Evolutionary conservation across 164 flowering plant species (phyloP).

Genomic region (Magnolia sinica): DNA sequence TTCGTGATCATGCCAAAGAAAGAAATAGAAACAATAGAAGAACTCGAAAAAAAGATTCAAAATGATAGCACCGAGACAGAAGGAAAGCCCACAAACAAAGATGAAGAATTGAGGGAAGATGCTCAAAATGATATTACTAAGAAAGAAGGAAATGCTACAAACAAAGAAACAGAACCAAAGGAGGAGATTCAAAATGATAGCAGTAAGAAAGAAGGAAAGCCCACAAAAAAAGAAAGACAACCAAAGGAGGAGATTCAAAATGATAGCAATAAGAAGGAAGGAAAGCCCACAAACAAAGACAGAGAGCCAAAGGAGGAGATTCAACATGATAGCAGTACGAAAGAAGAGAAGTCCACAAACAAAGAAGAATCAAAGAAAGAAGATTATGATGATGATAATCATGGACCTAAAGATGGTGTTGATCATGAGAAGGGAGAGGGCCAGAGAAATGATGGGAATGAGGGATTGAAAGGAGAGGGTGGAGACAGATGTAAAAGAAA

Average conservation of each 20-base stretch:
- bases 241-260: background rate
- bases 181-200: background rate
- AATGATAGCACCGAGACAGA: background rate
- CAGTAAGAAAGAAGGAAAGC: conserved; percentile 2
- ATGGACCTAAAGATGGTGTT: background rate
- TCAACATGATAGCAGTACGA: background rate
- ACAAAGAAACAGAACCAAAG: background rate
- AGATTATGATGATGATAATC: background rate
- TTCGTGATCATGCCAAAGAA: conserved; percentile 47
- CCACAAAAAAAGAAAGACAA: conserved; percentile 3
- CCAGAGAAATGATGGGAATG: conserved; percentile 4
- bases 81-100: background rate
- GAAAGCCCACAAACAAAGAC: background rate
- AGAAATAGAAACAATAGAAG: conserved; percentile 11
- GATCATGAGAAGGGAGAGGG: background rate
- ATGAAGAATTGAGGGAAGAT: background rate
- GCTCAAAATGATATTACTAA: background rate
- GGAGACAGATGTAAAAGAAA: conserved; percentile 2
- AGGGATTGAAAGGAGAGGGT: conserved; percentile 11
- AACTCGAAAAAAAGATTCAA: background rate
- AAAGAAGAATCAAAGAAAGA: background rate
- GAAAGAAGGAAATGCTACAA: background rate
- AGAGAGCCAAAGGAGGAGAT: background rate
- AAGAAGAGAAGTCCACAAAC: background rate
- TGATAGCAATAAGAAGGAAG: background rate